Evolutionary conservation across 352 stramenopile genomes (phyloP), one percentile per base, ranked within the genome.

Genomic region (Globisporangium nagaii): DNA sequence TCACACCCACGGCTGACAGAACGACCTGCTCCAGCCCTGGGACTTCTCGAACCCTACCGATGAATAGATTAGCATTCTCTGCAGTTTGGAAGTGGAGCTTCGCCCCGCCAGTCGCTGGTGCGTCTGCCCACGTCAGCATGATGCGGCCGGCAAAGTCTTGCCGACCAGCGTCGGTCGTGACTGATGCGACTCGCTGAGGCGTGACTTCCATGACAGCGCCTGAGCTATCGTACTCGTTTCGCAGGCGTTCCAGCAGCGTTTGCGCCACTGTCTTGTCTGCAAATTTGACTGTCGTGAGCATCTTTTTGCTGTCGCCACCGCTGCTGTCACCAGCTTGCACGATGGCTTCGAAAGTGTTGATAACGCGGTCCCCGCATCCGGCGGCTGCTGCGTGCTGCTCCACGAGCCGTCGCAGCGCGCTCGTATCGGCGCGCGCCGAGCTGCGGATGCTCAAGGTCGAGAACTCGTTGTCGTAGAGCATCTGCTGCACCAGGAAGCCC

Each of bases 51-150:
- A n/a, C 34, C 2, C 22, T 47, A 20, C 25, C 31, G 3, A 63
- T 30, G 41, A 68, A 68, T n/a, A 11, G 25, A 32, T 68, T 68
- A 4, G 60, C 60, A 15, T 70, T 53, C 11, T 41, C 20, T 0
- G 57, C 32, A 1, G 62, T 56, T 0, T 39, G 42, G 43, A 70
- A 70, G 28, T 52, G 65, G 0, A 70, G 35, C 25, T 65, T 65
- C 25, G 49, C 62, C 20, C 54, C 53, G 25, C 58, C 56, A 15
- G 52, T 70, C 7, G 62, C 36, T 4, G 36, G 42, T 11, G 52
- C 62, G 40, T 65, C 54, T 0, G 62, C 62, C 62, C 62, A 70
- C 31, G 62, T 65, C 19, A 70, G 52, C 47, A 63, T 65, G 39
- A 70, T 65, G 10, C 57, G 52, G 7, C 56, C 52, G 13, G 62